Evolutionary conservation across 768 basidiomycete genomes (phyloP).

Genomic region (Kondoa subrosea): DNA sequence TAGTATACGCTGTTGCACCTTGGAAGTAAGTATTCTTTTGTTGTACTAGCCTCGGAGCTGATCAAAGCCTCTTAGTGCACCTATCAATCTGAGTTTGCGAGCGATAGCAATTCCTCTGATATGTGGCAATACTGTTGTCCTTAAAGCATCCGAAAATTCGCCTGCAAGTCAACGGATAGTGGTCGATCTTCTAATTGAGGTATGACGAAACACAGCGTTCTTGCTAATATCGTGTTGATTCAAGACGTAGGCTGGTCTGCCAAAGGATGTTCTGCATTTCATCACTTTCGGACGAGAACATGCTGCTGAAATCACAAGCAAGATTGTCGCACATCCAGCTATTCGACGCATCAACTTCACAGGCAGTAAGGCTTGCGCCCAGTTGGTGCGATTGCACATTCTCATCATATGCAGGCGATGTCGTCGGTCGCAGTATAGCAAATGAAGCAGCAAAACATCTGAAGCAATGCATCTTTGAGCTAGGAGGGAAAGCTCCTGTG

Average conservation of each 20-base stretch:
- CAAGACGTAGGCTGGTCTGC: conserved; percentile 36
- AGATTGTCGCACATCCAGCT: conserved; percentile 43
- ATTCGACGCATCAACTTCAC: conserved; percentile 43
- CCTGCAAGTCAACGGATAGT: conserved; percentile 31
- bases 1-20: neutral
- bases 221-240: no score
- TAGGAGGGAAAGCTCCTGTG: conserved; percentile 32
- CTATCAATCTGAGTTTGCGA: conserved; percentile 32
- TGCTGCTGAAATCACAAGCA: conserved; percentile 37
- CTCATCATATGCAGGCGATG: no score
- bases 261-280: conserved; percentile 45
- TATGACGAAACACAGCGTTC: no score
- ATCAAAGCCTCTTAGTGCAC: conserved; percentile 46
- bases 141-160: conserved; percentile 32
- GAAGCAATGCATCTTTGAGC: conserved; percentile 32
- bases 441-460: conserved; percentile 29
- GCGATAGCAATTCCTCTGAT: conserved; percentile 33
- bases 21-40: neutral
- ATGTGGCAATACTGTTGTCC: conserved; percentile 33
- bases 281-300: conserved; percentile 38
- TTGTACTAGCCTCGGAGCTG: conserved; percentile 29
- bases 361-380: no score
- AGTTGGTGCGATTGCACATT: no score
- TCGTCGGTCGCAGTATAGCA: conserved; percentile 28
- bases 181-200: conserved; percentile 37